Conservation (phyloP, 768 basidiomycete species). For the Suillus sp. region DNA sequence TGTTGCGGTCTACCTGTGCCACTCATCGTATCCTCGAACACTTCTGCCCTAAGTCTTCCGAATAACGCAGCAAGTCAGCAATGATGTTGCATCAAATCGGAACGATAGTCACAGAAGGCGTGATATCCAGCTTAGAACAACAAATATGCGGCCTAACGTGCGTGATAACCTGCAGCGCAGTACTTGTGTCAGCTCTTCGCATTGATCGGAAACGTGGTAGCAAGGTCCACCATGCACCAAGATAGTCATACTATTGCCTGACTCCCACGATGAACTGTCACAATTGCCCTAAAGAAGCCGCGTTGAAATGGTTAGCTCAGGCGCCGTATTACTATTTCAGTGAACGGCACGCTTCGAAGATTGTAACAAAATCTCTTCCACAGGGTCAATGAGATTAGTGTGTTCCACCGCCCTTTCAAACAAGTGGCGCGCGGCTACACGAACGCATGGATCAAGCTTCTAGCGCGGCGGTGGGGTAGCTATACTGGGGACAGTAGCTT, state of each 20-base stretch:
- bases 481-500: neutral
- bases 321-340: neutral
- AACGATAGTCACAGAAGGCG: neutral
- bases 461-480: neutral
- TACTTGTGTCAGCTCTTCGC: neutral
- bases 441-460: neutral
- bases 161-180: no score
- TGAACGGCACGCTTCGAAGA: neutral
- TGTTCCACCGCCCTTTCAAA: neutral
- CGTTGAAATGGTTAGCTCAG: neutral
- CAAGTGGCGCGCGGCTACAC: neutral
- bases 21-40: no score
- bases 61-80: neutral
- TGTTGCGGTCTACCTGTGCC: no score
- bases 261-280: neutral
- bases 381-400: neutral
- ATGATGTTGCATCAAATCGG: neutral
- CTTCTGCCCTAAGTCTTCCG: neutral
- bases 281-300: neutral
- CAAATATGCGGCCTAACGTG: neutral
- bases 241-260: neutral
- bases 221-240: neutral
- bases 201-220: neutral
- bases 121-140: neutral
- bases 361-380: no score